Evolutionary conservation across 2,329 filamentous ascomycete genomes (phyloP), one percentile per base, ranked within the genome.

Genomic region (Stromatinia cepivora): DNA sequence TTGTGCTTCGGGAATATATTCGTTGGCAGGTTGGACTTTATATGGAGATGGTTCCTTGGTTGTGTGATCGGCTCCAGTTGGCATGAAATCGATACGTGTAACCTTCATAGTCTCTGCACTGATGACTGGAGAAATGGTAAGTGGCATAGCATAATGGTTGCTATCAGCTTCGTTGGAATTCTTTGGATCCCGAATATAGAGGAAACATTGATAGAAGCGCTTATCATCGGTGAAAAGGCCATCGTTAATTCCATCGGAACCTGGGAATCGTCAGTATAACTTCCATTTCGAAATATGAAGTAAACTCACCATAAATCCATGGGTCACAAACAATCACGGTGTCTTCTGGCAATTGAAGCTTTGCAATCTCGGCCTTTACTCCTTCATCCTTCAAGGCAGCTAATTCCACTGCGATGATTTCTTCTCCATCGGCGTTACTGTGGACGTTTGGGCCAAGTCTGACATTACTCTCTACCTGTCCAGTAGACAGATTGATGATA

Each of bases 91-190:
- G 72, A 93, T 90, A 15, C 90, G 86, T 58, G 90, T 84, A 50
- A 93, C 84, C 75, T 89, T 86, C 80, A 86, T 85, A 1, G 83
- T 87, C 53, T 84, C 83, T 0, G 84, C 85, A 75, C 88, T 87
- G 54, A 93, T 81, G 28, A 92, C 89, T 0, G 89, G 89, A 1
- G 87, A 90, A 58, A 78, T 87, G n/a, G 85, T 83, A 2, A 91
- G 80, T 0, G 89, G 89, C 73, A 90, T 84, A 0, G 89, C 87
- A 75, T 91, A 91, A 77, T 91, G 88, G 75, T 90, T 90, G 54
- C 85, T 86, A 75, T 92, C 89, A n/a, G 80, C 78, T 74, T 90
- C 86, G 9, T 80, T 76, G 0, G 85, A 74, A 75, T 91, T 88
- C 42, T 81, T 79, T 3, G 88, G 87, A 72, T 90, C 88, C 31